Percentiles rank a stretch among this genome's conserved stretches.
phyloP scores from a whole-genome alignment of 192 early-diverging fungal species.

The Backusella morwellensis region DNA sequence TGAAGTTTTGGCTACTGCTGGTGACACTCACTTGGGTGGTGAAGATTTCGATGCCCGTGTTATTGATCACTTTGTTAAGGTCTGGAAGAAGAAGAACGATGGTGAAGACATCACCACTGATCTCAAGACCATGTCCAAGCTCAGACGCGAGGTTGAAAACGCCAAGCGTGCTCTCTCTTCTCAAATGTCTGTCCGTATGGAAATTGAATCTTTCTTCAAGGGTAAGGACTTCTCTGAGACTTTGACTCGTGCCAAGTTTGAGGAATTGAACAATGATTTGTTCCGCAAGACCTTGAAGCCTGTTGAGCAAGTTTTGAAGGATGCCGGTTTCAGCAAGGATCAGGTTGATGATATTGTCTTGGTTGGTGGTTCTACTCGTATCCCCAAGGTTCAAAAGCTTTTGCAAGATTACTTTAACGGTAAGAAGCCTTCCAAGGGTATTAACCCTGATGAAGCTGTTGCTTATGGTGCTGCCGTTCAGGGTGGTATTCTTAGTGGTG shows the following conservation, averaged over 20 bases:
- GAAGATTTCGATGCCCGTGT: constrained; percentile 99
- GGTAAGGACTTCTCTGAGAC: constrained; percentile 87
- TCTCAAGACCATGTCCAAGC: constrained; percentile 84
- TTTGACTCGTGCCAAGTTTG: constrained; percentile 91
- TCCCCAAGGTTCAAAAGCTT: constrained; percentile 94
- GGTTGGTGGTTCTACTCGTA: constrained; percentile 98
- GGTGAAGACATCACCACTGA: constrained; percentile 74
- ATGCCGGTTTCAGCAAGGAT: constrained; percentile 79
- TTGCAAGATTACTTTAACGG: constrained; percentile 95
- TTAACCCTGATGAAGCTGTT: constrained; percentile 99
- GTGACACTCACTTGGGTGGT: constrained; percentile 99
- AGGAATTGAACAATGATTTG: constrained; percentile 87
- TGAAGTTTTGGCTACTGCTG: constrained; percentile 96
- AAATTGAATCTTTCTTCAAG: constrained; percentile 86
- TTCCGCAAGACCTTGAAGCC: constrained; percentile 91
- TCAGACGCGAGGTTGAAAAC: constrained; percentile 88
- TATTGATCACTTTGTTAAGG: constrained; percentile 86
- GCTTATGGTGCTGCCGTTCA: constrained; percentile 98
- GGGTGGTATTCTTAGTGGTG: constrained; percentile 86
- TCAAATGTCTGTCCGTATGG: constrained; percentile 84
- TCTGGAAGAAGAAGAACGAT: constrained; percentile 83
- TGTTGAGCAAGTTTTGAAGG: constrained; percentile 86
- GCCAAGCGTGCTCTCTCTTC: constrained; percentile 92
- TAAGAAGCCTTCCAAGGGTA: constrained; percentile 95
- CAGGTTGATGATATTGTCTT: constrained; percentile 96